Evolutionary conservation across 2,329 filamentous ascomycete species (phyloP).

Genomic region (Chaetomium olivaceum): DNA sequence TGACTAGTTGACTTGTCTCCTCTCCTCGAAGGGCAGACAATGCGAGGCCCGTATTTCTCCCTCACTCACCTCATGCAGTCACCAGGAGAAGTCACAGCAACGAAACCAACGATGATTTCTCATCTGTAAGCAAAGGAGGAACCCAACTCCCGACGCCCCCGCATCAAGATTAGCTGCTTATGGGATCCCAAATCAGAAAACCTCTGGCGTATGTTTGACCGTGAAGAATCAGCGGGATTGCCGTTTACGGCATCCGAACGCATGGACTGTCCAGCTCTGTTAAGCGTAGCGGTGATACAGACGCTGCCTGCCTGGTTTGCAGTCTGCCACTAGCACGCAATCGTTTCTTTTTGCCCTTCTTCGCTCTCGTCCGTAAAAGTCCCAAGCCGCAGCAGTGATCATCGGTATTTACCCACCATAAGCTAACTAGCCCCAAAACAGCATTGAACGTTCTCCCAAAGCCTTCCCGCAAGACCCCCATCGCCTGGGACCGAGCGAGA

Average conservation of each 20-base stretch:
- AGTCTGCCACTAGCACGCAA: not conserved
- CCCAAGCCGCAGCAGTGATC: not conserved
- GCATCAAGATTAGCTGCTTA: not conserved
- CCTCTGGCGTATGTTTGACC: not conserved
- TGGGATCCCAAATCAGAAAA: not conserved
- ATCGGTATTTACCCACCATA: not conserved
- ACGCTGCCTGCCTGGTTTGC: not conserved
- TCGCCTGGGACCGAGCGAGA: not conserved
- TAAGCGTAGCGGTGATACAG: not conserved
- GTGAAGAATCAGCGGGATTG: not conserved
- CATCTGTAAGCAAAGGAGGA: constrained; percentile 6
- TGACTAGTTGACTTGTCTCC: not conserved
- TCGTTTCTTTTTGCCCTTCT: not conserved
- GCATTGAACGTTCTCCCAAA: not conserved
- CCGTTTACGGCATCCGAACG: not conserved
- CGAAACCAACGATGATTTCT: not conserved
- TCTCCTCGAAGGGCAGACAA: not conserved
- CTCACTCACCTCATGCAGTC: not conserved
- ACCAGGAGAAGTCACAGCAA: not conserved
- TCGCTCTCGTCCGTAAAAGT: constrained; percentile 10
- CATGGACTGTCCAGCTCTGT: not conserved
- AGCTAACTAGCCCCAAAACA: not conserved
- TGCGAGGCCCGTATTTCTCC: not conserved
- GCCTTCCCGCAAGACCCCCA: too few relatives aligned
- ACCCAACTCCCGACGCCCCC: not conserved